Evolutionary conservation across 176 grass and related monocot species (phyloP), one percentile per base, ranked within the genome.

Genomic region (Tillandsia fasciculata): DNA sequence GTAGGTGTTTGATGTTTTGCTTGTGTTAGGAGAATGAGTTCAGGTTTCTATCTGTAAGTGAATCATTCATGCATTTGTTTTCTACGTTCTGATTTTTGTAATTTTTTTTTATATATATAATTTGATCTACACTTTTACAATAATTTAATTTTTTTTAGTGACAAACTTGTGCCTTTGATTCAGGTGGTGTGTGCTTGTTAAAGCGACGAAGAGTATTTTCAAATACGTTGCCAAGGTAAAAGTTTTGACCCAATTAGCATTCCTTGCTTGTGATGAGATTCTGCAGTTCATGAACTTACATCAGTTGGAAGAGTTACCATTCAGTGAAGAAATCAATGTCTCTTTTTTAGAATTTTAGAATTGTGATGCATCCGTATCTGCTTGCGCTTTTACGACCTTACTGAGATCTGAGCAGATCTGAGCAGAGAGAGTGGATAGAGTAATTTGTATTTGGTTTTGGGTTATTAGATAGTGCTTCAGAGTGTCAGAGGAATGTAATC

Each of bases 181-280:
- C 66, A 97, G 94, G 89, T 97, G 68, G 77, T 90, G 49, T 97
- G 94, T 77, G 84, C 89, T 26, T 77, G 89, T 51, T 97, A 97
- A 29, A 92, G 81, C 0, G 72, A 87, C 75, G 89, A 97, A 78
- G 86, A 97, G 51, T 92, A 87, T 81, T 93, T 97, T 79, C 72
- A 73, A 65, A 76, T 87, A 65, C 89, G 94, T 83, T 97, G 94
- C 82, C 78, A 93, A 93, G 89, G 89, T 97, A 82, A 12, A 74
- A 65, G 49, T 67, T 71, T 18, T 70, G 6, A 29, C 49, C 50
- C 11, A 65, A 17, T 26, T 12, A 77, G 20, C 33, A 42, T 7
- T 4, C 33, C 33, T 50, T 10, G 11, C 48, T 58, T 48, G 22
- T 61, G 2, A 18, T 61, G 15, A 9, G 56, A 61, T 61, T 9